Conservation (phyloP, 768 basidiomycete genomes). For the Neoboletus brunneissimus region DNA sequence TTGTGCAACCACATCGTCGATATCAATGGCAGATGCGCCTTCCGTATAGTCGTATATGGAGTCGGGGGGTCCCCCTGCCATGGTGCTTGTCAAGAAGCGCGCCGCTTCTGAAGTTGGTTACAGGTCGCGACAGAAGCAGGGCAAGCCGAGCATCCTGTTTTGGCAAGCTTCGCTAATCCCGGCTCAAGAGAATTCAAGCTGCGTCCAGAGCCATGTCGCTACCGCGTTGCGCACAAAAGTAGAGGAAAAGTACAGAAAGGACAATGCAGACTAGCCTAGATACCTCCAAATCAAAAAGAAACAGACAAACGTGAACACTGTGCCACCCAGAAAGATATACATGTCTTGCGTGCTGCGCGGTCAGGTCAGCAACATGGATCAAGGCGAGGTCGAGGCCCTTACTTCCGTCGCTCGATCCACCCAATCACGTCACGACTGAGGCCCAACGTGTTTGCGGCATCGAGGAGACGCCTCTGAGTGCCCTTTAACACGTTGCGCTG, state of each 20-base stretch:
- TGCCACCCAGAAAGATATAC: conserved; percentile 88
- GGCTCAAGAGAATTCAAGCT: not conserved
- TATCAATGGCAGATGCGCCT: conserved; percentile 76
- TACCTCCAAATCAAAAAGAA: conserved; percentile 94
- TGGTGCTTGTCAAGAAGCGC: conserved; percentile 2
- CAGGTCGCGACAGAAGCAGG: not conserved
- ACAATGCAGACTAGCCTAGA: conserved; percentile 49
- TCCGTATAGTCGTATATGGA: conserved; percentile 72
- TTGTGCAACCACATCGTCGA: conserved; percentile 56
- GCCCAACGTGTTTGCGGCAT: conserved; percentile 92
- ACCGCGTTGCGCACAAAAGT: not conserved
- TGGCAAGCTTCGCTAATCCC: conserved; percentile 6
- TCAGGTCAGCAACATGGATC: conserved; percentile 9
- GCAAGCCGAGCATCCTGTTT: conserved; percentile 6
- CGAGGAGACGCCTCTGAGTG: conserved; percentile 81
- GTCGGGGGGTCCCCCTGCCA: conserved; percentile 17
- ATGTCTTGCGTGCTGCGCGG: conserved; percentile 82
- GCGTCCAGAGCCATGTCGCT: not conserved
- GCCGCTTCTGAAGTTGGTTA: not conserved
- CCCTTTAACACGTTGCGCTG: conserved; percentile 94
- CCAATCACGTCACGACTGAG: conserved; percentile 92
- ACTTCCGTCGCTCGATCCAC: conserved; percentile 97
- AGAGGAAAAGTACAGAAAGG: not conserved
- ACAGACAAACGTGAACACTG: conserved; percentile 84
- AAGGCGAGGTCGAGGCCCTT: conserved; percentile 1